Percentiles rank a stretch among this genome's conserved stretches.
Conservation (phyloP, 148 eudicot species). For the Euryodendron excelsum region DNA sequence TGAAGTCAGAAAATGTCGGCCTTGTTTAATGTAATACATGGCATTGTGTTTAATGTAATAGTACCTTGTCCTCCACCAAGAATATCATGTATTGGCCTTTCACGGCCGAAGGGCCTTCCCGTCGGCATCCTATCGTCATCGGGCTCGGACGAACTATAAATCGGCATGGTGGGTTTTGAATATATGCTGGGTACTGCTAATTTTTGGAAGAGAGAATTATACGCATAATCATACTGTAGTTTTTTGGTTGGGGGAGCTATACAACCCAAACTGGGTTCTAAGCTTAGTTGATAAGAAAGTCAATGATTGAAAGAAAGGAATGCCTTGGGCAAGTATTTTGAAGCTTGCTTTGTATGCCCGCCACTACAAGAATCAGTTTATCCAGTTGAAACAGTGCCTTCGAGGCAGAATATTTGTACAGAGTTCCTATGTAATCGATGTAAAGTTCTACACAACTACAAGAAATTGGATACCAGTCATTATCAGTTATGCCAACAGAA, state of each 20-base stretch:
- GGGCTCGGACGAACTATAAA: conserved; percentile 16
- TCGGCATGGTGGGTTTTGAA: conserved; percentile 16
- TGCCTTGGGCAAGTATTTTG: conserved; percentile 13
- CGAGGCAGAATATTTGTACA: background rate
- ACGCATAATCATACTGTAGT: background rate
- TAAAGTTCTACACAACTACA: background rate
- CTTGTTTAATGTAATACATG: too few relatives aligned
- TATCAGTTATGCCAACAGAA: too few relatives aligned
- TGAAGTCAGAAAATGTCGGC: too few relatives aligned
- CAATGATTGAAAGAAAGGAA: conserved; percentile 18
- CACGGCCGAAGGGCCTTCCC: conserved; percentile 28
- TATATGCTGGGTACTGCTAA: background rate
- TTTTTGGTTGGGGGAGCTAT: background rate
- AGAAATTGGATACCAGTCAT: too few relatives aligned
- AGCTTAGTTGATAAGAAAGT: conserved; percentile 16
- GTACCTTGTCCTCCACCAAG: conserved; percentile 55
- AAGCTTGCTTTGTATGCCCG: conserved; percentile 19
- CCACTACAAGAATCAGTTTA: background rate
- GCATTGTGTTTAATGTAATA: too few relatives aligned
- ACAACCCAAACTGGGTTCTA: conserved; percentile 11
- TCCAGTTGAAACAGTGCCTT: background rate
- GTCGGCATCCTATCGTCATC: conserved; percentile 15
- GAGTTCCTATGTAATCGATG: background rate
- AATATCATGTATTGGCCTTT: conserved; percentile 33
- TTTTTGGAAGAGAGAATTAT: background rate